phyloP scores from a whole-genome alignment of 2,329 filamentous ascomycete genomes.

The Dendryphion nanum region DNA sequence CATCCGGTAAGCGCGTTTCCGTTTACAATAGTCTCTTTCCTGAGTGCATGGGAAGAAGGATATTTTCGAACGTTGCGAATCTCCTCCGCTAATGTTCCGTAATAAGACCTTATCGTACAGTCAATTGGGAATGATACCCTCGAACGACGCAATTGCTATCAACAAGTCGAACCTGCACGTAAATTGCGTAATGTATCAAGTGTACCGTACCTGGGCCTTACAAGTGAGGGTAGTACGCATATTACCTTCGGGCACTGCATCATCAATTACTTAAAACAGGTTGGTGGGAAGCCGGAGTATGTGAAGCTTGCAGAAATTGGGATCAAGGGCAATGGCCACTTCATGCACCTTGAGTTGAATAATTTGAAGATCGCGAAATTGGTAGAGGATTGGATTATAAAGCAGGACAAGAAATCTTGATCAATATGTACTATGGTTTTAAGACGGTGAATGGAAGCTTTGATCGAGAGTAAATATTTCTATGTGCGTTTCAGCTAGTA shows the following conservation, averaged over 20 bases:
- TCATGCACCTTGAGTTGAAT: slow-evolving; percentile 37
- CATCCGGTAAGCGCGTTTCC: not conserved
- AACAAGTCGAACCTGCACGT: slow-evolving; percentile 37
- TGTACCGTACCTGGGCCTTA: slow-evolving; percentile 53
- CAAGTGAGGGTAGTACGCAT: slow-evolving; percentile 54
- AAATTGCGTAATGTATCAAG: slow-evolving; percentile 49
- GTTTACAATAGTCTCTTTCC: not conserved
- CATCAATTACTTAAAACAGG: slow-evolving; percentile 51
- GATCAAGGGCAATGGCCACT: slow-evolving; percentile 55
- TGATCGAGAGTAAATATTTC: too few species aligned
- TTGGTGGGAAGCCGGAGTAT: slow-evolving; percentile 22
- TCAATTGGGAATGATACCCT: slow-evolving; percentile 15
- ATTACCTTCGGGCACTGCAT: slow-evolving; percentile 56
- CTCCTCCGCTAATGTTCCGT: too few species aligned
- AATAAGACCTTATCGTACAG: slow-evolving; percentile 9
- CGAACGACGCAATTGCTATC: slow-evolving; percentile 14
- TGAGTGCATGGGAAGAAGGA: too few species aligned
- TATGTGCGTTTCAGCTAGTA: too few species aligned
- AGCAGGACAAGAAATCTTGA: too few species aligned
- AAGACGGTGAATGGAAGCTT: too few species aligned
- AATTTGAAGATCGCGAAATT: slow-evolving; percentile 25
- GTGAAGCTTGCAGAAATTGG: slow-evolving; percentile 55
- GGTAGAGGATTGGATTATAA: slow-evolving; percentile 33
- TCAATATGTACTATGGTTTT: too few species aligned
- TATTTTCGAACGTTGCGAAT: not conserved